These are phyloP conservation scores for Saturnispora serradocipensis DNA, from an alignment of 805 yeast genomes.

Conservation along the genomic window DNA sequence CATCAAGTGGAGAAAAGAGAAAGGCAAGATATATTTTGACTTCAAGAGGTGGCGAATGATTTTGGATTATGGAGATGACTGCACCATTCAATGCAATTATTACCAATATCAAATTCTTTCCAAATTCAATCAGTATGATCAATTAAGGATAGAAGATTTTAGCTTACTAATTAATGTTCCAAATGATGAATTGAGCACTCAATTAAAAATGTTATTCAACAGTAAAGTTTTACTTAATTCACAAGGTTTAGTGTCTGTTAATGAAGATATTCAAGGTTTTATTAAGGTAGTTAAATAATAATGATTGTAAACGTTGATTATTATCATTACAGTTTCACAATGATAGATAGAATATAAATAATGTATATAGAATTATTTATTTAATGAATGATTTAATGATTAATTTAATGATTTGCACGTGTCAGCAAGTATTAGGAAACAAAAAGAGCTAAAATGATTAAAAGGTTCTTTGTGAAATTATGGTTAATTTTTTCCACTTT, in stretches of 20 bases:
- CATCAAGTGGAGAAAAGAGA: not conserved
- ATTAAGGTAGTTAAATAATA: not conserved
- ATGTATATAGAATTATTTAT: no score
- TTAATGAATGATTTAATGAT: not conserved
- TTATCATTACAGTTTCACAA: no score
- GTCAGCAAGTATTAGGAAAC: not conserved
- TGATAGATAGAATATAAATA: not conserved
- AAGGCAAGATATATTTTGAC: not conserved
- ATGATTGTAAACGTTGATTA: not conserved
- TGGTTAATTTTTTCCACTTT: not conserved
- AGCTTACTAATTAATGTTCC: not conserved
- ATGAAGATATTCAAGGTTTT: not conserved
- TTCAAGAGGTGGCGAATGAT: not conserved
- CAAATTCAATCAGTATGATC: not conserved
- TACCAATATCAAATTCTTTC: not conserved
- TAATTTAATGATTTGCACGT: not conserved
- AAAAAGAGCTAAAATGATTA: no score
- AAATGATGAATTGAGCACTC: not conserved
- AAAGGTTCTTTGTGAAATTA: not conserved
- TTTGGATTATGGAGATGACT: not conserved
- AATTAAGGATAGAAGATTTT: not conserved
- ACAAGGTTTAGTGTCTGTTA: not conserved
- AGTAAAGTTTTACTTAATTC: not conserved
- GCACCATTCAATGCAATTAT: not conserved
- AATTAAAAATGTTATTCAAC: not conserved